phyloP scores from a whole-genome alignment of 306 rosid species.

The Potentilla sterilis region DNA sequence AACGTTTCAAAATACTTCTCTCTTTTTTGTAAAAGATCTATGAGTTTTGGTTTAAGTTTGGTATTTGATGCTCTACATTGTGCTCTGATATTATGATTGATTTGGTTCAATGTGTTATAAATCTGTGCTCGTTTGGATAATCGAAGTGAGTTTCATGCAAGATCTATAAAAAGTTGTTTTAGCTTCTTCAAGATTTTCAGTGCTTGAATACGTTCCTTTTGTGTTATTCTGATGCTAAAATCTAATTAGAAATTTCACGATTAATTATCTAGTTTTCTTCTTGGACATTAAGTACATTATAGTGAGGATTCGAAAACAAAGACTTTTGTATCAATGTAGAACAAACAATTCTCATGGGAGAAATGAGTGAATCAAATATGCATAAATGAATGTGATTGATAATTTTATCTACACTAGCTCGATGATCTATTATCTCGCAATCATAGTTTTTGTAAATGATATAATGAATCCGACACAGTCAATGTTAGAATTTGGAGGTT shows the following conservation, averaged over 20 bases:
- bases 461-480: neutral
- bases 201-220: neutral
- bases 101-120: neutral
- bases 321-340: neutral
- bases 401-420: neutral
- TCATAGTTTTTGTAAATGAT: neutral
- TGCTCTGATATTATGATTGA: neutral
- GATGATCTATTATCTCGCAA: neutral
- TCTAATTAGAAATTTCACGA: neutral
- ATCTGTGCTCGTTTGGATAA: neutral
- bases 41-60: too few relatives aligned
- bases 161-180: neutral
- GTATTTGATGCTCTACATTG: neutral
- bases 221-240: neutral
- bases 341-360: neutral
- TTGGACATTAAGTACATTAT: neutral
- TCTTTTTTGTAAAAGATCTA: too few relatives aligned
- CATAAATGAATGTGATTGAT: neutral
- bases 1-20: neutral
- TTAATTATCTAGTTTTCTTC: neutral
- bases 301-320: too few relatives aligned
- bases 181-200: neutral
- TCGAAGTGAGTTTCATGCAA: neutral
- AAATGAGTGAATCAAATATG: too few relatives aligned
- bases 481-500: neutral